Conservation (phyloP, 129 eudicot genomes). For the Cynara cardunculus region DNA sequence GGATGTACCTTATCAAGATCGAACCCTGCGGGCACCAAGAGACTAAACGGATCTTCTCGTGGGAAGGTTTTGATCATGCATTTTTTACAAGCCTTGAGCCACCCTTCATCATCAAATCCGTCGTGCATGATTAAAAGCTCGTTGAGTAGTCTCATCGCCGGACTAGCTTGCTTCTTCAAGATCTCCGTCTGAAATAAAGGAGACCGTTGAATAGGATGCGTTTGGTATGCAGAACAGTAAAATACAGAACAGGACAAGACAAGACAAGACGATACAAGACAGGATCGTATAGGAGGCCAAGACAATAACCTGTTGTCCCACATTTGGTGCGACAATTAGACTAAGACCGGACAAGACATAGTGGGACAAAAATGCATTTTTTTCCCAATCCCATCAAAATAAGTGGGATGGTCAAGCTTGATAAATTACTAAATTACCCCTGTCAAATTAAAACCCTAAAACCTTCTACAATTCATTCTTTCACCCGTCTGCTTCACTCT, state of each 20-base stretch:
- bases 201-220: background rate
- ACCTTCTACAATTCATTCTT: background rate
- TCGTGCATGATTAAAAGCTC: conserved; percentile 87
- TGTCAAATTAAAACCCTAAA: background rate
- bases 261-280: no score
- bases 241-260: no score
- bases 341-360: background rate
- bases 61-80: conserved; percentile 87
- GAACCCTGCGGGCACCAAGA: conserved; percentile 88
- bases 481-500: background rate
- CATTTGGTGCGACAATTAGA: background rate
- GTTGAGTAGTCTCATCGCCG: conserved; percentile 93
- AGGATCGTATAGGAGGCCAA: no score
- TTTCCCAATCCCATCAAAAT: background rate
- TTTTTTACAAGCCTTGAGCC: conserved; percentile 92
- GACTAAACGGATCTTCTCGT: conserved; percentile 91
- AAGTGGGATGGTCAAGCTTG: background rate
- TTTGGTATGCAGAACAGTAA: background rate
- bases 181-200: conserved; percentile 66
- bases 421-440: background rate
- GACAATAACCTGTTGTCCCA: background rate
- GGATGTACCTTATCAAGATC: conserved; percentile 82
- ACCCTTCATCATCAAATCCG: conserved; percentile 81
- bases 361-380: background rate
- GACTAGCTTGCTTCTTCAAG: conserved; percentile 80